Evolutionary conservation across 257 asterid genomes (phyloP).

Genomic region (Hygrophila difformis): DNA sequence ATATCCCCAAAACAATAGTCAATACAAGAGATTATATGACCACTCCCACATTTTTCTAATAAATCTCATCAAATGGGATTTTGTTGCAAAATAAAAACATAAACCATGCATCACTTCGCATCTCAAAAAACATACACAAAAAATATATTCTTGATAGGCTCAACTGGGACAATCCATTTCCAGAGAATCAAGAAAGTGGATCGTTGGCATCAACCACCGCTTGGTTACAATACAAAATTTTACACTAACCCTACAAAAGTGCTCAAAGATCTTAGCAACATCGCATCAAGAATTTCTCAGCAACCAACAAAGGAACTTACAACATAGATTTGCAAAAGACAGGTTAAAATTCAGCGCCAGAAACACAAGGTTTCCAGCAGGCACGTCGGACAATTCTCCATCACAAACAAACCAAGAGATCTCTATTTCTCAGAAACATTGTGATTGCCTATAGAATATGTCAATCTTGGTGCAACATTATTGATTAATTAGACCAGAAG

Average conservation of each 20-base stretch:
- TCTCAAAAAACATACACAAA: too few species aligned
- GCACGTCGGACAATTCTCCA: constrained; percentile 6
- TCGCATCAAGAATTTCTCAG: not conserved
- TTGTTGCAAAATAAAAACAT: too few species aligned
- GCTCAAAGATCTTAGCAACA: not conserved
- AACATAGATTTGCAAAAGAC: not conserved
- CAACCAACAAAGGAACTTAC: constrained; percentile 2
- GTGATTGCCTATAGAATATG: constrained; percentile 1
- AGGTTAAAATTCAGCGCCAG: not conserved
- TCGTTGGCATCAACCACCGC: too few species aligned
- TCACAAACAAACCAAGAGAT: constrained; percentile 10
- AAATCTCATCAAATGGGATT: too few species aligned
- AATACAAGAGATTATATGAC: too few species aligned
- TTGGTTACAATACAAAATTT: constrained; percentile 7
- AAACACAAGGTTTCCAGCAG: constrained; percentile 11
- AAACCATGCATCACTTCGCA: too few species aligned
- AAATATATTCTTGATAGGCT: too few species aligned
- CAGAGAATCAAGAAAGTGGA: too few species aligned
- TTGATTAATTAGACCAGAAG: constrained; percentile 10
- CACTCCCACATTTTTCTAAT: too few species aligned
- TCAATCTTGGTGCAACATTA: constrained; percentile 5
- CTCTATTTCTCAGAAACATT: too few species aligned
- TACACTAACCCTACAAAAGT: not conserved
- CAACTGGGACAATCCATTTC: too few species aligned
- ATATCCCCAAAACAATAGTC: too few species aligned